Evolutionary conservation across 139 green algal species (phyloP).

Genomic region (Picochlorum sp.): DNA sequence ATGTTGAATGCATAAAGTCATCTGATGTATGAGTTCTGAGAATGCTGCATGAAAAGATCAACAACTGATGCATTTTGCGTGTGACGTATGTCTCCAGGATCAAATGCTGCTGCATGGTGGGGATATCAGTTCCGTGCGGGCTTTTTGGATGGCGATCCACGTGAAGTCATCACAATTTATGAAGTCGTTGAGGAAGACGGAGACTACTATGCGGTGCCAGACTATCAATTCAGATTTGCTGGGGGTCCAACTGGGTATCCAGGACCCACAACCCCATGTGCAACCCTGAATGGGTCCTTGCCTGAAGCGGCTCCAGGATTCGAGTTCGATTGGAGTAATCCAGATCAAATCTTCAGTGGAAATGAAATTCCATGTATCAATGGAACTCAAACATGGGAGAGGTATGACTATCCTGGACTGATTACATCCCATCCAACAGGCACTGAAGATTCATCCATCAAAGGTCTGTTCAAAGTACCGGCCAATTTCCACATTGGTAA

Average conservation of each 20-base stretch:
- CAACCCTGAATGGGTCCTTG: constrained; percentile 13
- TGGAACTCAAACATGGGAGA: constrained; percentile 36
- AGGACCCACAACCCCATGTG: constrained; percentile 19
- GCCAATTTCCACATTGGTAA: constrained; percentile 61
- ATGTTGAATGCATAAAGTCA: not conserved
- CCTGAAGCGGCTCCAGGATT: constrained; percentile 7
- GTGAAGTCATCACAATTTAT: constrained; percentile 55
- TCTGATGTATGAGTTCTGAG: too few relatives aligned
- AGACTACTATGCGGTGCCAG: constrained; percentile 31
- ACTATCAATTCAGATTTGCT: constrained; percentile 44
- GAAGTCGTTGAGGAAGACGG: constrained; percentile 31
- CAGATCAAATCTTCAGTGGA: constrained; percentile 1
- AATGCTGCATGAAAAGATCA: too few relatives aligned
- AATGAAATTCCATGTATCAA: constrained; percentile 28
- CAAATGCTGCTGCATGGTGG: constrained; percentile 49
- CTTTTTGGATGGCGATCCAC: constrained; percentile 31
- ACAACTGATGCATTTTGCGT: too few relatives aligned
- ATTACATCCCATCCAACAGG: constrained; percentile 50
- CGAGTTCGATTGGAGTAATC: constrained; percentile 14
- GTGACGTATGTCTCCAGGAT: constrained; percentile 3
- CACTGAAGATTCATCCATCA: constrained; percentile 48
- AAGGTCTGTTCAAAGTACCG: constrained; percentile 49
- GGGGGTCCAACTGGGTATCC: constrained; percentile 19
- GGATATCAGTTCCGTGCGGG: constrained; percentile 45
- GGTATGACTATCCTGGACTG: constrained; percentile 48